Base-by-base conservation (phyloP, 108 stramenopile genomes). In the Fistulifera pelliculosa region DNA sequence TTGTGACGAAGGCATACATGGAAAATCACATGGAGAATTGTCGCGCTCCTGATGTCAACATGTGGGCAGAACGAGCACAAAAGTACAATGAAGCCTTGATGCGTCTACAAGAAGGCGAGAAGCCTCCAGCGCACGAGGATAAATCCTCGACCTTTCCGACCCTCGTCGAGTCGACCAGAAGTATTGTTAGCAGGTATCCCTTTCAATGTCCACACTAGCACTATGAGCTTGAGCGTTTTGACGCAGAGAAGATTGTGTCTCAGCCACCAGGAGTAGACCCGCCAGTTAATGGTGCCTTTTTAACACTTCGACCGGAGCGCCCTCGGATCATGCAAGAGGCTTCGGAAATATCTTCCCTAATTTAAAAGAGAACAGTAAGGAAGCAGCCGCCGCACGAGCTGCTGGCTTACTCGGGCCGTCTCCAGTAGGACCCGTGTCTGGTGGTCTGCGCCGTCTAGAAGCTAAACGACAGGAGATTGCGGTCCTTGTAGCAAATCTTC, bases 311-410 rank as follows among this genome's bases (percentile, higher is more conserved):
- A 74, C 74, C 57, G 93, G 93, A 10, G 93, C 93, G 5, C 88
- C 88, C 45, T 69, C 85, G 17, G 93, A 94, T 71, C 93, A 94
- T 60, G 83, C 84, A 4, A 68, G 76, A 27, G 93, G 93, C 45
- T 94, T 90, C 72, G 77, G 75, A 22, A 74, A 74, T 51, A 51
- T 80, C 22, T 43, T 73, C 16, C 64, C 69, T 2, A 61, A 67
- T 49, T 62, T 77, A 21, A 41, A 41, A 12, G 49, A 45, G 35
- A 64, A 65, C 28, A 58, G 52, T 8, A 57, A 59, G 0, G 57
- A 58, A 18, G 23, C 18, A 14, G 42, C 35, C 1, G 42, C 41
- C 19, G 17, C 19, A 16, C 53, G 19, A 39, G 53, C 28, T 1
- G 39, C 22, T 13, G 58, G 47, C 17, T 3, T 28, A 8, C 18